phyloP scores from a whole-genome alignment of 1,139 yeast genomes.

The Kodamaea anthophila region DNA sequence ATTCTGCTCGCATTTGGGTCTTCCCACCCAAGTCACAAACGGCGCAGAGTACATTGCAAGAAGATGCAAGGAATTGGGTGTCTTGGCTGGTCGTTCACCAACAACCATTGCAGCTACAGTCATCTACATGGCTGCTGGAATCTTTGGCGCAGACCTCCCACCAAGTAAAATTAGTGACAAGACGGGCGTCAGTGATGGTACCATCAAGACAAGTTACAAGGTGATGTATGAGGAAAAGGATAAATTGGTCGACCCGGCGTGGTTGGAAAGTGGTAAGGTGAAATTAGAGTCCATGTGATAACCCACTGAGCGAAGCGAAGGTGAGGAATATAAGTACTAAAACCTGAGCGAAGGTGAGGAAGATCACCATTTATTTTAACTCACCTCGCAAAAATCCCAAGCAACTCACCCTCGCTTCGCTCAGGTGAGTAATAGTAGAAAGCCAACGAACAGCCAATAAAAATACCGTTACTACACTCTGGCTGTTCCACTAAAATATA shows the following conservation, averaged over 20 bases:
- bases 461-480: too few relatives aligned
- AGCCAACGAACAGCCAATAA: too few relatives aligned
- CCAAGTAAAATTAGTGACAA: constrained; percentile 85
- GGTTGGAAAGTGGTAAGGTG: constrained; percentile 71
- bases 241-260: constrained; percentile 69
- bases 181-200: constrained; percentile 97
- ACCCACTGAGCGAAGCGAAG: constrained; percentile 1
- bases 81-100: constrained; percentile 94
- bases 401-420: too few relatives aligned
- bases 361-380: too few relatives aligned
- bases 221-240: constrained; percentile 71
- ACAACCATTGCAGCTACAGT: constrained; percentile 98
- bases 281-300: constrained; percentile 54
- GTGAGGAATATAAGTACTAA: too few relatives aligned
- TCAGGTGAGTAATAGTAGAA: too few relatives aligned
- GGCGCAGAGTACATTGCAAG: constrained; percentile 93
- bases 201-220: constrained; percentile 88
- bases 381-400: too few relatives aligned
- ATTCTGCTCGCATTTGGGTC: constrained; percentile 91
- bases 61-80: constrained; percentile 84
- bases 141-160: constrained; percentile 65
- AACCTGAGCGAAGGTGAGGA: too few relatives aligned
- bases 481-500: too few relatives aligned
- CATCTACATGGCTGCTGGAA: constrained; percentile 83
- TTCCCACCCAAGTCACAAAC: constrained; percentile 76